These are phyloP conservation scores for Enteropsectra breve DNA, from an alignment of 371 early-diverging fungal genomes.

Conservation along the genomic window DNA sequence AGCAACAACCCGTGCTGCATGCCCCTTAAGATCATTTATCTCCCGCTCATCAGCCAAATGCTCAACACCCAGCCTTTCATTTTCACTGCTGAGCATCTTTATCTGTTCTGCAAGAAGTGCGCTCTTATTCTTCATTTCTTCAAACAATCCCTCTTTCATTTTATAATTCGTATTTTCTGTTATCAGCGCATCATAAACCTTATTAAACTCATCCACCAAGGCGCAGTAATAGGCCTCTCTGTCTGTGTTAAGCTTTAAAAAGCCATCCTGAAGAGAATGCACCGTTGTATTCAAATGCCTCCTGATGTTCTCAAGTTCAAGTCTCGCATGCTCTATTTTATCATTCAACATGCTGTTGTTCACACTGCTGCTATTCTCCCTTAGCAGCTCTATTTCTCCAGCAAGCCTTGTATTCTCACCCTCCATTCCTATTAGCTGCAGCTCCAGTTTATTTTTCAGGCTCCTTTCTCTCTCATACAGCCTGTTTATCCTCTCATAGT, in stretches of 20 bases:
- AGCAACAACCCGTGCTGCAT: background rate
- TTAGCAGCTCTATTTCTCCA: background rate
- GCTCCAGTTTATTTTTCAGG: conserved; percentile 22
- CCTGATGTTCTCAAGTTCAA: too few relatives aligned
- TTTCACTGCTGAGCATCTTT: conserved; percentile 20
- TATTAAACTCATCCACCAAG: too few relatives aligned
- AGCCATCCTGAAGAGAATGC: too few relatives aligned
- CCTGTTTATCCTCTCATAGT: conserved; percentile 14
- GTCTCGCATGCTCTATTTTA: too few relatives aligned
- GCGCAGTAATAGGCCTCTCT: too few relatives aligned
- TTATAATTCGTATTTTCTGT: background rate
- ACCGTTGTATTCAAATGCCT: too few relatives aligned
- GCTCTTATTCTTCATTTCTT: background rate
- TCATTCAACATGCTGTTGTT: too few relatives aligned
- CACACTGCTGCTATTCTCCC: background rate
- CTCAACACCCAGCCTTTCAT: conserved; percentile 12
- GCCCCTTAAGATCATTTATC: background rate
- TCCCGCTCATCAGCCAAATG: background rate
- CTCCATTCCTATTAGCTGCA: conserved; percentile 4
- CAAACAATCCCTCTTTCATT: background rate
- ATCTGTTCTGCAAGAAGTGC: conserved; percentile 22
- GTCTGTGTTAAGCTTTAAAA: too few relatives aligned
- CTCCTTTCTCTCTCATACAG: conserved; percentile 36
- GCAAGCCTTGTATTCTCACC: background rate
- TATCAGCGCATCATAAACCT: too few relatives aligned